phyloP scores from a whole-genome alignment of 2,329 filamentous ascomycete species.

The Neofusicoccum sp. region DNA sequence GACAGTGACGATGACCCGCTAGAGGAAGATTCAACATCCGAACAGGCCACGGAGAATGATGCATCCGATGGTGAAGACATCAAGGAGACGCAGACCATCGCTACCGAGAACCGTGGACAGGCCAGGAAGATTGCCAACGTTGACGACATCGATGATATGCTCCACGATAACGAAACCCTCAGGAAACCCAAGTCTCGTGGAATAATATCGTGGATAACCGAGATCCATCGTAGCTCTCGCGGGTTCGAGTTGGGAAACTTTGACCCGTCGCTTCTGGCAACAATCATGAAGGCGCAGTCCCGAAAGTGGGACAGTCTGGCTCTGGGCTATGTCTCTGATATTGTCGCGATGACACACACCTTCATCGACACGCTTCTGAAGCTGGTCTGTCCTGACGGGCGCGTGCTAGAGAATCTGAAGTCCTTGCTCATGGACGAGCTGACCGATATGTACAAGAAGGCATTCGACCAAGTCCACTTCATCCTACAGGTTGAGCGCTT shows the following conservation, averaged over 20 bases:
- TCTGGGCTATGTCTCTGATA: conserved; percentile 50
- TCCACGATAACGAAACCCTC: neutral
- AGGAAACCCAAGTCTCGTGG: neutral
- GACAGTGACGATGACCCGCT: neutral
- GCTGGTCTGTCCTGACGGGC: conserved; percentile 44
- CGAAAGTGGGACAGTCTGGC: conserved; percentile 53
- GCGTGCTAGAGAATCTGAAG: conserved; percentile 45
- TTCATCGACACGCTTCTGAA: conserved; percentile 51
- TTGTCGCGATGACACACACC: conserved; percentile 52
- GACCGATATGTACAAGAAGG: conserved; percentile 44
- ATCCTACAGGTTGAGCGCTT: conserved; percentile 53
- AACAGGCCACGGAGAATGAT: neutral
- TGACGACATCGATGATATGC: neutral
- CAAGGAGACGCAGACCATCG: too few relatives aligned
- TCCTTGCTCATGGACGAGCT: conserved; percentile 48
- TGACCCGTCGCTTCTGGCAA: conserved; percentile 41
- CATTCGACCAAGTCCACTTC: conserved; percentile 51
- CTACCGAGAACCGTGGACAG: too few relatives aligned
- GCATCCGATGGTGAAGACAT: neutral
- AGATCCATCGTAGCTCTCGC: conserved; percentile 45
- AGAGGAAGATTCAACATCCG: neutral
- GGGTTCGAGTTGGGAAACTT: conserved; percentile 57
- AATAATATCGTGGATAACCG: conserved; percentile 49
- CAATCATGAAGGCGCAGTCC: conserved; percentile 54
- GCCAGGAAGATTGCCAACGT: neutral